Base-by-base conservation (phyloP, 116 monocot genomes). In the Trichopus zeylanicus region DNA sequence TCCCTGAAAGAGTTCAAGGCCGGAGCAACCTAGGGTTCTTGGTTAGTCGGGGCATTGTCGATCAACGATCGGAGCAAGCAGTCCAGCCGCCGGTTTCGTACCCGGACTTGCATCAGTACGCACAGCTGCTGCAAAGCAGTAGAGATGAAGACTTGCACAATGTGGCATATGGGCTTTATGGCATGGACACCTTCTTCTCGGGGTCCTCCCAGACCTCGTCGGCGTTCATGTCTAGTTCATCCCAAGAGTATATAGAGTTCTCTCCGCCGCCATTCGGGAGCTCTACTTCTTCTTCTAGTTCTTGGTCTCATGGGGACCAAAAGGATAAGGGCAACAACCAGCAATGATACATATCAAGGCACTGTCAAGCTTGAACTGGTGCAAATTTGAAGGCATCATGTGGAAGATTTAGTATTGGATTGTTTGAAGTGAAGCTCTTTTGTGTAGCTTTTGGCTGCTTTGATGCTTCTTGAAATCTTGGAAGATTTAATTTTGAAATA, bases 21-120 rank as follows among this genome's bases (percentile, higher is more conserved):
- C 42, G 73, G 39, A 73, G 68, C 0, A 63, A 60, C 24, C 71
- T 59, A 3, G 64, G 59, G 3, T 61, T 60, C 54, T 6, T 64
- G 4, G 57, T 55, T 6, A 69, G 29, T 7, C 29, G n/a, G 9
- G 57, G 34, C 22, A 49, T 47, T 28, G 22, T 18, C 5, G 30
- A 30, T 9, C 23, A 20, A 2, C 37, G 48, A 3, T 34, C 61
- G 2, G 22, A 22, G 10, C 10, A 31, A 7, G 5, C 33, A 7
- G 16, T 34, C 20, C 54, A 34, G 22, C 39, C 60, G 18, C 26
- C 60, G 10, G 29, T 31, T 1, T 39, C 55, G 2, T 73, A 74
- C 67, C 78, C 87, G 1, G 70, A 85, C 51, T 48, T 85, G 3
- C 34, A 64, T 7, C 85, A 80, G 25, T 85, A 85, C 46, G 80